Evolutionary conservation across 2,329 filamentous ascomycete species (phyloP).

Genomic region (Fusarium dlaminii): DNA sequence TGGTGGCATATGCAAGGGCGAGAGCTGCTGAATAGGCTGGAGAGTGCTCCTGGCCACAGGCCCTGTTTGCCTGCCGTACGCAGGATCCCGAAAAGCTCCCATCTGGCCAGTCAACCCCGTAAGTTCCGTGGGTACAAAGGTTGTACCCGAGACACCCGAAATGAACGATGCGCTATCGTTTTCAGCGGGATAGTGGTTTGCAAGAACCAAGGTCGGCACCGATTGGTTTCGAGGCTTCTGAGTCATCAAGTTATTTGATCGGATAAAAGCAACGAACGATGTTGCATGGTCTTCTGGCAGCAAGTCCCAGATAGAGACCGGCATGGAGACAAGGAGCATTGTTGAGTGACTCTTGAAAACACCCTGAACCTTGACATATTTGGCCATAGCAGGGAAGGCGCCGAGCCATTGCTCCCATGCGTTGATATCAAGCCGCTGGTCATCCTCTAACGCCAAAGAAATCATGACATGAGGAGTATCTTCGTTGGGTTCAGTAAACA

Average conservation of each 20-base stretch:
- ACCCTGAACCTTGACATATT: constrained; percentile 68
- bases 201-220: constrained; percentile 37
- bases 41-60: constrained; percentile 13
- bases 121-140: constrained; percentile 45
- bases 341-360: constrained; percentile 71
- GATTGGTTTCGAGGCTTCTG: constrained; percentile 41
- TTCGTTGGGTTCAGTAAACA: constrained; percentile 59
- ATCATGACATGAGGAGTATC: constrained; percentile 70
- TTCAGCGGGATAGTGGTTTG: constrained; percentile 32
- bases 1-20: constrained; percentile 25
- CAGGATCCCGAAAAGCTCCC: constrained; percentile 34
- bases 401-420: constrained; percentile 68
- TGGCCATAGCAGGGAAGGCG: constrained; percentile 65
- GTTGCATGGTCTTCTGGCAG: constrained; percentile 66
- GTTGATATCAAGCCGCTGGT: constrained; percentile 65
- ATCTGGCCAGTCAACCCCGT: constrained; percentile 30
- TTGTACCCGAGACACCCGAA: constrained; percentile 48
- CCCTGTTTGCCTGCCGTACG: constrained; percentile 26
- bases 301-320: constrained; percentile 68
- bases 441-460: constrained; percentile 66
- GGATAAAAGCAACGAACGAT: constrained; percentile 67
- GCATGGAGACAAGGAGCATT: constrained; percentile 65
- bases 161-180: constrained; percentile 44
- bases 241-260: constrained; percentile 63
- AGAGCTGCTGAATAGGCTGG: constrained; percentile 33